phyloP scores from a whole-genome alignment of 148 eudicot genomes.

The Silene latifolia region DNA sequence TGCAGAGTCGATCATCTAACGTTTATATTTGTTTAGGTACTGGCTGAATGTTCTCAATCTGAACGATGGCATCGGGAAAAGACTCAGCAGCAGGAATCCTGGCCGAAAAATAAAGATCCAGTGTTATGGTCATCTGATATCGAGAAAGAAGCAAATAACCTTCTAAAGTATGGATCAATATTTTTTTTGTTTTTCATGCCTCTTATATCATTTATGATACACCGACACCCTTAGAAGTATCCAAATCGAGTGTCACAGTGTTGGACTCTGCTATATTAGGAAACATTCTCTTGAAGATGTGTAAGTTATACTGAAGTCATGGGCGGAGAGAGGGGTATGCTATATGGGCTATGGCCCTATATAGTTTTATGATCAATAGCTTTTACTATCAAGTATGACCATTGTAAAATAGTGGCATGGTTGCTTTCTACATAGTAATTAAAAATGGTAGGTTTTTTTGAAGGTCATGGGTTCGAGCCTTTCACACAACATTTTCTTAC shows the following conservation, averaged over 20 bases:
- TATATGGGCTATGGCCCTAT: too few species aligned
- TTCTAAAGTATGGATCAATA: slow-evolving; percentile 35
- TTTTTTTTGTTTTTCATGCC: background rate
- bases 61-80: slow-evolving; percentile 58
- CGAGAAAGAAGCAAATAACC: slow-evolving; percentile 38
- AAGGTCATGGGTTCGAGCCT: too few species aligned
- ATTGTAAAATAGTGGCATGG: too few species aligned
- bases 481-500: too few species aligned
- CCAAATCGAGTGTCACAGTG: background rate
- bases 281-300: background rate
- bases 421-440: too few species aligned
- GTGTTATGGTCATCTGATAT: slow-evolving; percentile 51
- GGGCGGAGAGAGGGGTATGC: too few species aligned
- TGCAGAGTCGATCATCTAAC: slow-evolving; percentile 1
- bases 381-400: too few species aligned
- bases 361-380: too few species aligned
- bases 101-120: slow-evolving; percentile 65
- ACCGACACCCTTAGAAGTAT: background rate
- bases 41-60: slow-evolving; percentile 49
- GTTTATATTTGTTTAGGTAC: slow-evolving; percentile 43
- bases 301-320: background rate
- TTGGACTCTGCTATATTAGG: background rate
- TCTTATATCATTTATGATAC: background rate
- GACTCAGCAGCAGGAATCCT: slow-evolving; percentile 52
- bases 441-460: too few species aligned